Percentiles rank a stretch among this genome's conserved stretches.
phyloP scores from a whole-genome alignment of 208 protist species.

The Entamoeba invadens region DNA sequence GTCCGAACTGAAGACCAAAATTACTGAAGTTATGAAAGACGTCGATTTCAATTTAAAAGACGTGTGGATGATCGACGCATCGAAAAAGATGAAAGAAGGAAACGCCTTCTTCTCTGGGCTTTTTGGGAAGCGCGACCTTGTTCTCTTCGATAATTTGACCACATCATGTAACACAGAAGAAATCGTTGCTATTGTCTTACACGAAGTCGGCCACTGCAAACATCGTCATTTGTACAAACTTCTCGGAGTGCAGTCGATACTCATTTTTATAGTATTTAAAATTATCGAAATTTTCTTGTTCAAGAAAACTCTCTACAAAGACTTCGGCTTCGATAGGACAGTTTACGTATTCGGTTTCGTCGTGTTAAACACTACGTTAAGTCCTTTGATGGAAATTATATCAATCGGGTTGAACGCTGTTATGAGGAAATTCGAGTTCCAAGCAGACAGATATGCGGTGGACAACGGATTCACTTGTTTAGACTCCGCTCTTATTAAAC shows the following conservation, averaged over 20 bases:
- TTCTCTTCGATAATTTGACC: not conserved
- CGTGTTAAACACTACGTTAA: not conserved
- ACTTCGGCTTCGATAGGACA: not conserved
- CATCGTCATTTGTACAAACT: not conserved
- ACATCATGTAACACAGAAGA: not conserved
- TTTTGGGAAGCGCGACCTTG: not conserved
- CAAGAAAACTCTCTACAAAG: too few relatives aligned
- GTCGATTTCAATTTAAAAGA: not conserved
- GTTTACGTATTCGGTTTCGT: not conserved
- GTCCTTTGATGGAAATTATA: not conserved
- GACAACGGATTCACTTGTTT: not conserved
- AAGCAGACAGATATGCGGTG: not conserved
- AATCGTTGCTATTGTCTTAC: not conserved
- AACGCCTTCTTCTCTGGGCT: conserved; percentile 12
- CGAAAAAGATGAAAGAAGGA: not conserved
- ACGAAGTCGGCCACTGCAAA: not conserved
- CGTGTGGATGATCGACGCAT: not conserved
- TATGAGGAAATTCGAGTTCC: not conserved
- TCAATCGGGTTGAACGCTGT: not conserved
- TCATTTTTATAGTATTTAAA: not conserved
- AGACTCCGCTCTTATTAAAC: not conserved
- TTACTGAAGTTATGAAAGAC: not conserved
- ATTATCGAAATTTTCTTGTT: not conserved
- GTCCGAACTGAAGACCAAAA: not conserved
- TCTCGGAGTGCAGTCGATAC: not conserved